Evolutionary conservation across 257 asterid species (phyloP), one percentile per base, ranked within the genome.

Genomic region (Anisodus acutangulus): DNA sequence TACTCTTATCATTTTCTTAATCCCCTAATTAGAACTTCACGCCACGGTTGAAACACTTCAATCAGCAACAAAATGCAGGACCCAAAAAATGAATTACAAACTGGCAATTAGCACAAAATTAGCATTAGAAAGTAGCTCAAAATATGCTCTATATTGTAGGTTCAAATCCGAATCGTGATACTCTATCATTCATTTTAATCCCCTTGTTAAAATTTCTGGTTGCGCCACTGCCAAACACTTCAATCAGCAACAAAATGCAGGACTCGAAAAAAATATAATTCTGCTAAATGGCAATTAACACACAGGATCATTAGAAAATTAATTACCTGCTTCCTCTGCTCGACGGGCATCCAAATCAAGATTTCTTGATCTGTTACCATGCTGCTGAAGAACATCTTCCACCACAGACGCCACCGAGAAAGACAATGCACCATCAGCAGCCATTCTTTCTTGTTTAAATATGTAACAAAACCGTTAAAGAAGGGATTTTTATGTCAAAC

Each of bases 351-450:
- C 98, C 68, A 92, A 92, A 95, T 96, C 99, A 37, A 96, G 94
- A 84, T 57, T 87, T 19, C 94, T 90, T 39, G 98, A 90, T 89
- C 92, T 90, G 83, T 78, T 88, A n/a, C 94, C 98, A 83, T 94
- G 99, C 91, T 94, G 99, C 82, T 96, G 98, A 83, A 96, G 97
- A 85, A 96, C 98, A 91, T 90, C 97, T 91, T 95, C 99, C 88
- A 95, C 98, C 78, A 95, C 91, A 37, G 99, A 95, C 62, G 96
- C 97, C 86, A 88, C 97, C 5, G 99, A 96, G 89, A 94, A 93
- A 81, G 94, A 84, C 79, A 92, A 86, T 83, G 91, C 92, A 78
- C 84, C 89, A 82, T 68, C 85, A 58, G 85, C 80, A 15, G 80
- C 85, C 85, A 90, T 88, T 82, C 90, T 91, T 88, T 82, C 90